Conservation (phyloP, 805 yeast genomes). For the Suhomyces sp. region DNA sequence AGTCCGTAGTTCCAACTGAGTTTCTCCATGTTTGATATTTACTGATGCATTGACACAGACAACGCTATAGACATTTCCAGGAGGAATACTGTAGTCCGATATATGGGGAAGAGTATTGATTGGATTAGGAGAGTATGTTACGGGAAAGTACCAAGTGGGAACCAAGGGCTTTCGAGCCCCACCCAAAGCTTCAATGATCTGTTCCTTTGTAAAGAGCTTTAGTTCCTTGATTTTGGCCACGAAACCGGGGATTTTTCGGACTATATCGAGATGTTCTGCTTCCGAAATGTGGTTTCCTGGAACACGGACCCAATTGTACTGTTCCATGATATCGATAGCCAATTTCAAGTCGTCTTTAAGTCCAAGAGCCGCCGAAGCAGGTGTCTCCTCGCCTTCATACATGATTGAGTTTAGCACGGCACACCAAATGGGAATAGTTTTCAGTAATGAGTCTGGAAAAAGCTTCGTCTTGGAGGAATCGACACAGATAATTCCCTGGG, state of each 20-base stretch:
- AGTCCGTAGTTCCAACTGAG: conserved; percentile 1
- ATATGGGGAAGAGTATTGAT: conserved; percentile 24
- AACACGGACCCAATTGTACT: conserved; percentile 40
- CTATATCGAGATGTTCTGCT: conserved; percentile 57
- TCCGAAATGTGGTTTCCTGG: conserved; percentile 56
- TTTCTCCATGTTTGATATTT: conserved; percentile 18
- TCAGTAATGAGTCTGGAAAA: conserved; percentile 84
- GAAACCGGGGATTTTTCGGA: conserved; percentile 16
- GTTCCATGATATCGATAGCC: conserved; percentile 7
- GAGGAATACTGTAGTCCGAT: conserved; percentile 4
- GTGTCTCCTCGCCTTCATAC: conserved; percentile 30
- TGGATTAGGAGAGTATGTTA: conserved; percentile 30
- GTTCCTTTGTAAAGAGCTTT: conserved; percentile 36
- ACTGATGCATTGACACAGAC: conserved; percentile 63
- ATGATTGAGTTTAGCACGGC: conserved; percentile 64
- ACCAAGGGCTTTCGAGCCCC: conserved; percentile 46
- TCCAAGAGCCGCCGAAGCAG: neutral
- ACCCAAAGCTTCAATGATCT: conserved; percentile 28
- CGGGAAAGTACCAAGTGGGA: conserved; percentile 71
- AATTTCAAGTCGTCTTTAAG: neutral
- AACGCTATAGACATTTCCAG: neutral
- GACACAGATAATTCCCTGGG: conserved; percentile 58
- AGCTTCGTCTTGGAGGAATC: conserved; percentile 87
- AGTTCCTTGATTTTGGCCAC: conserved; percentile 25
- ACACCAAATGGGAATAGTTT: conserved; percentile 91